Evolutionary conservation across 106 monocot genomes (phyloP).

Genomic region (Apostasia shenzhenica): DNA sequence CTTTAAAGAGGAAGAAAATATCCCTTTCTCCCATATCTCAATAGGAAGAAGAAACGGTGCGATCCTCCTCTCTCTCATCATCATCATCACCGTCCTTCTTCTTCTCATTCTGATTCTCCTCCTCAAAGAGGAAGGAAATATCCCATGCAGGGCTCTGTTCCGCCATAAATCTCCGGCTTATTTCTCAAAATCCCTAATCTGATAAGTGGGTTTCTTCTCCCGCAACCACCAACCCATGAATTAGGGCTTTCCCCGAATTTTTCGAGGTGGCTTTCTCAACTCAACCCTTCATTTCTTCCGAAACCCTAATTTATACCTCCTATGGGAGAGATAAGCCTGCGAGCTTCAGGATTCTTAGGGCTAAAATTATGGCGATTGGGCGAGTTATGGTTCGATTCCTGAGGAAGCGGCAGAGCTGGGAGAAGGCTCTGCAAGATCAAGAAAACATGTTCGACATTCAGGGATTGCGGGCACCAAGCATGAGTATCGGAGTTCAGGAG

Average conservation of each 20-base stretch:
- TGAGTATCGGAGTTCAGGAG: slow-evolving; percentile 6
- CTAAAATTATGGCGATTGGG: slow-evolving; percentile 2
- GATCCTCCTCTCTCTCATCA: background rate
- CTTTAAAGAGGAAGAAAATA: too few species aligned
- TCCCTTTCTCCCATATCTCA: background rate
- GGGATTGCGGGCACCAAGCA: slow-evolving; percentile 12
- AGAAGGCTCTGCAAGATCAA: slow-evolving; percentile 13
- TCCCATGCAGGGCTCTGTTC: too few species aligned
- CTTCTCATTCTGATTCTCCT: background rate
- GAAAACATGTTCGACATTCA: slow-evolving; percentile 18
- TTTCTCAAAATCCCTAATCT: too few species aligned
- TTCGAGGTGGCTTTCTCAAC: background rate
- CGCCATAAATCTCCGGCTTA: too few species aligned
- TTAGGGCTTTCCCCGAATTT: background rate
- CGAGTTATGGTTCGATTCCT: slow-evolving; percentile 48
- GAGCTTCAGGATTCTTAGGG: background rate
- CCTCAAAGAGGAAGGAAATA: background rate
- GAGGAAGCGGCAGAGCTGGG: slow-evolving; percentile 25
- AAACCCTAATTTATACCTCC: background rate
- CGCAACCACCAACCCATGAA: background rate
- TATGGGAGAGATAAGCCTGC: slow-evolving; percentile 9
- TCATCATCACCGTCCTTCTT: background rate
- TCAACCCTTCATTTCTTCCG: background rate
- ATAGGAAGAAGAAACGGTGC: slow-evolving; percentile 3
- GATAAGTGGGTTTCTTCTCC: slow-evolving; percentile 1